Base-by-base conservation (phyloP, 345 rosid species). In the Populus simonii region DNA sequence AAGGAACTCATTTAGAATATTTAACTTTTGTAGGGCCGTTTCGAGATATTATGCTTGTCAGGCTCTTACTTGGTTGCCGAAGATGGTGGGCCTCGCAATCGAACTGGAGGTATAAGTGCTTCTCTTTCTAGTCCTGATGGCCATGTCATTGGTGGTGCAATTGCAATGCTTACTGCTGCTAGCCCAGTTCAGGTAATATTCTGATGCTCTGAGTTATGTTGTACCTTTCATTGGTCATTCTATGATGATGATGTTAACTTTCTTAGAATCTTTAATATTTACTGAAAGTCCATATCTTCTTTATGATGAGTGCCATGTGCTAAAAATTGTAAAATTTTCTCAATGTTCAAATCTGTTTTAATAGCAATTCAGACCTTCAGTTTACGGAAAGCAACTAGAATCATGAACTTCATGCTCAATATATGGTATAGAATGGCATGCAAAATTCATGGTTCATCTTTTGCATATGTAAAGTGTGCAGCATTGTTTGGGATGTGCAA, bases 101-200 rank as follows among this genome's bases (percentile, higher is more conserved):
- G 99, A 80, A 90, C 89, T 35, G 99, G 99, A 23, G 98, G 99
- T 72, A 66, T 96, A 39, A 96, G 98, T 81, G 98, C 89, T 79
- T 94, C 99, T 12, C 92, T 96, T 80, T 90, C 96, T 31, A 91
- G 93, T 83, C 91, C 97, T 1, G 98, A 96, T 74, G 98, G 99
- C 65, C 93, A 88, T 33, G 97, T 96, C 62, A 72, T 96, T 67
- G 99, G 99, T 36, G 99, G 99, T 71, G 94, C 94, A 23, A 89
- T 90, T 49, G 96, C 88, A 73, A 82, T 85, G 84, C 94, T 96
- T 78, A 89, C 88, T 27, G 98, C 99, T 68, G 90, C 94, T 68
- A 85, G 89, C 82, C 91, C 88, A 0, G 92, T 94, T 73, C 97
- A 94, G 99, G 99, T 96, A 74, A 69, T 66, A 17, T 47, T 78